Conservation (phyloP, 2,329 filamentous ascomycete species). For the Ilyonectria sp. region DNA sequence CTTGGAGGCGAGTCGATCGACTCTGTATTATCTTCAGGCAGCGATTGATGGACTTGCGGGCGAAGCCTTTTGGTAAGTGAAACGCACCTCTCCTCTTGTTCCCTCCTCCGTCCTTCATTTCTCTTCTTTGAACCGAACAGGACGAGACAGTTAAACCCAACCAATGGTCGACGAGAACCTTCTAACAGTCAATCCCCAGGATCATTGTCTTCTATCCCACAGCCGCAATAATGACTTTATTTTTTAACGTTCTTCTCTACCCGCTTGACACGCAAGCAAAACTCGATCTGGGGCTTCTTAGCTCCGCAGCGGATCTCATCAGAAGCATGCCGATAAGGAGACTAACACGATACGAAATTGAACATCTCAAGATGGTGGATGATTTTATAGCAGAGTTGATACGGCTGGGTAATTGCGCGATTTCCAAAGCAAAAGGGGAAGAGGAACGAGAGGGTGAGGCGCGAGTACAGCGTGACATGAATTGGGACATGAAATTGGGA, state of each 20-base stretch:
- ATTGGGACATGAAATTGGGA: background rate
- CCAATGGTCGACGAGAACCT: background rate
- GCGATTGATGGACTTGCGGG: constrained; percentile 58
- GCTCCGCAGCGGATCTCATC: constrained; percentile 59
- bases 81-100: background rate
- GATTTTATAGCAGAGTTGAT: constrained; percentile 61
- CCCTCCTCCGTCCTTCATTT: background rate
- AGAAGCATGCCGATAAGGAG: constrained; percentile 52
- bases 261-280: constrained; percentile 59
- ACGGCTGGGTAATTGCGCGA: constrained; percentile 58
- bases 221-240: constrained; percentile 66
- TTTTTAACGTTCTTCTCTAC: constrained; percentile 66
- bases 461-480: constrained; percentile 3
- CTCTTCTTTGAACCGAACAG: constrained; percentile 1
- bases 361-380: constrained; percentile 57
- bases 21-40: constrained; percentile 61
- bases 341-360: constrained; percentile 53
- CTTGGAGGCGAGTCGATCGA: constrained; percentile 69
- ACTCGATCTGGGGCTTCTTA: constrained; percentile 62
- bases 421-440: constrained; percentile 48
- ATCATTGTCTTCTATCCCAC: constrained; percentile 69
- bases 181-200: constrained; percentile 51
- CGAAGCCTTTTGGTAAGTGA: constrained; percentile 62
- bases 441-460: background rate
- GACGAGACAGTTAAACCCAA: background rate